Percentiles rank a stretch among this genome's conserved stretches.
Evolutionary conservation across 805 yeast species (phyloP).

Genomic region (Candida succiphila): DNA sequence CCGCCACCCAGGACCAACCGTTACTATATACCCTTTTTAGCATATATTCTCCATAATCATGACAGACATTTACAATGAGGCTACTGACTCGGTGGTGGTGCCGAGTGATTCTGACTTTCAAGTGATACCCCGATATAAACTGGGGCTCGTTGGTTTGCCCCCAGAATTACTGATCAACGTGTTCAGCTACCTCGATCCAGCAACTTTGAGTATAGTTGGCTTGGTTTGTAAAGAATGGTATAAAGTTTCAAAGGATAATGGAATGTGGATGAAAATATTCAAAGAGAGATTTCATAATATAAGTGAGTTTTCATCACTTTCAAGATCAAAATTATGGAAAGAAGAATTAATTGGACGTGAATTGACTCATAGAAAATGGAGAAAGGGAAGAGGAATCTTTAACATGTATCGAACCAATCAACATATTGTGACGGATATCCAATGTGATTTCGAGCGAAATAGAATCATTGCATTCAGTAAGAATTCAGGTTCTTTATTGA

Average conservation of each 20-base stretch:
- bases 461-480: slow-evolving; percentile 14
- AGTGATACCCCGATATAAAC: too few species aligned
- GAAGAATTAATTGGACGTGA: slow-evolving; percentile 34
- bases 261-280: slow-evolving; percentile 40
- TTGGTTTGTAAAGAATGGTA: slow-evolving; percentile 42
- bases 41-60: too few species aligned
- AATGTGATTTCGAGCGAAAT: slow-evolving; percentile 17
- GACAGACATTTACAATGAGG: too few species aligned
- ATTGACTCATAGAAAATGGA: slow-evolving; percentile 27
- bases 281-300: slow-evolving; percentile 26
- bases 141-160: slow-evolving; percentile 25
- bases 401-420: slow-evolving; percentile 11
- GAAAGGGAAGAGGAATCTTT: slow-evolving; percentile 19
- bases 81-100: too few species aligned
- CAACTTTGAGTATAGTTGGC: slow-evolving; percentile 28
- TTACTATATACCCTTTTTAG: too few species aligned
- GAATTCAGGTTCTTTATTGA: slow-evolving; percentile 14
- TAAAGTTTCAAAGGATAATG: slow-evolving; percentile 29
- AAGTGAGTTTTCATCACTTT: slow-evolving; percentile 30
- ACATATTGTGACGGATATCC: slow-evolving; percentile 13
- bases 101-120: too few species aligned
- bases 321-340: slow-evolving; percentile 35
- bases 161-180: slow-evolving; percentile 34
- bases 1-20: too few species aligned
- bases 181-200: slow-evolving; percentile 35